Conservation (phyloP, 192 early-diverging fungal species). For the Anaeromyces robustus region DNA sequence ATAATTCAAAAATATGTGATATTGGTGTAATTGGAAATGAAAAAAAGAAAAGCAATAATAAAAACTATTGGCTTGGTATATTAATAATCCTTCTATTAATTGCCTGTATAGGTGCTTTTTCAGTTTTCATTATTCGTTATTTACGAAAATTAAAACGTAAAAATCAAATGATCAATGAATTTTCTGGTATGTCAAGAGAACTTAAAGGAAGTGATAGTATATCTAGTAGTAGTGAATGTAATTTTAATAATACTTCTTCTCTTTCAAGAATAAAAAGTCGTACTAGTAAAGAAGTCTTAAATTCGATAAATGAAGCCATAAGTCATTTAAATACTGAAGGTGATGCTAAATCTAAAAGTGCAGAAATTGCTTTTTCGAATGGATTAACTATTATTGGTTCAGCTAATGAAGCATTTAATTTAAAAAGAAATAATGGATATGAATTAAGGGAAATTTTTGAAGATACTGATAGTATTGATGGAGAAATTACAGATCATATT, state of each 20-base stretch:
- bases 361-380: not conserved
- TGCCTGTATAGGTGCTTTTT: too few relatives aligned
- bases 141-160: too few relatives aligned
- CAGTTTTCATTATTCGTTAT: too few relatives aligned
- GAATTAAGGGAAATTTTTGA: not conserved
- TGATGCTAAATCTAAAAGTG: not conserved
- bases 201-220: not conserved
- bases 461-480: not conserved
- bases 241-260: too few relatives aligned
- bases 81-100: too few relatives aligned
- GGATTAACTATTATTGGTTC: not conserved
- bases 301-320: not conserved
- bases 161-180: not conserved
- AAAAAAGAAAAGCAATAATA: too few relatives aligned
- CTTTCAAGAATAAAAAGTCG: not conserved
- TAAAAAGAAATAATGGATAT: not conserved
- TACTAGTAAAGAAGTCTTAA: not conserved
- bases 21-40: too few relatives aligned
- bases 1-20: not conserved
- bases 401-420: not conserved
- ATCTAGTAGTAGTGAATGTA: not conserved
- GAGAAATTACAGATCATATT: not conserved
- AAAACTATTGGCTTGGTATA: too few relatives aligned
- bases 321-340: not conserved
- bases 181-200: not conserved